phyloP scores from a whole-genome alignment of 179 eudicot species.

The Spergularia azorica region DNA sequence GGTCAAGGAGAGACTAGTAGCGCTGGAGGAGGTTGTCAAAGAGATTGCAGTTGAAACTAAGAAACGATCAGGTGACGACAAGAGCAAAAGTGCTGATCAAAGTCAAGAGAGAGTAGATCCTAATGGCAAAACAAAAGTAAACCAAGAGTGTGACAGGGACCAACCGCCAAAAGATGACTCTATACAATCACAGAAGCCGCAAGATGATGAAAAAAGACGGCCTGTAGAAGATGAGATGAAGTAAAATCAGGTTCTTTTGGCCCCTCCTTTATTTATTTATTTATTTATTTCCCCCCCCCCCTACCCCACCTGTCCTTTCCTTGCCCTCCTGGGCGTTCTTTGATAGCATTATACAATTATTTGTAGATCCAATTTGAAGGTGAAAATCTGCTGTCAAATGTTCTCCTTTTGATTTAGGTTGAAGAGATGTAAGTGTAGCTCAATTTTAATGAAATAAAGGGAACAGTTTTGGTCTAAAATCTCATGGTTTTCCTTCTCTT shows the following conservation, averaged over 20 bases:
- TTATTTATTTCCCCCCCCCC: background rate
- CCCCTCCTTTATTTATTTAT: background rate
- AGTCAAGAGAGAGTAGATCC: constrained; percentile 18
- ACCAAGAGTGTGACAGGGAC: constrained; percentile 15
- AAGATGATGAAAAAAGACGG: constrained; percentile 8
- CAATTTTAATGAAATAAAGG: background rate
- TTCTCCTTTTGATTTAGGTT: background rate
- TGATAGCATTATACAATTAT: background rate
- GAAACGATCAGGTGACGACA: constrained; percentile 34
- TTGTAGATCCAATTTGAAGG: background rate
- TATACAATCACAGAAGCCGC: constrained; percentile 24
- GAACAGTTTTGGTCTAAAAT: no score
- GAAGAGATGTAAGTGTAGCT: background rate
- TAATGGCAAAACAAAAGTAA: constrained; percentile 23
- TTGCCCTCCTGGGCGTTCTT: background rate
- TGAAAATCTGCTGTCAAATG: background rate
- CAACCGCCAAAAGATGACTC: constrained; percentile 24
- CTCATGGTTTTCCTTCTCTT: no score
- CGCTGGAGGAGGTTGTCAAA: constrained; percentile 65
- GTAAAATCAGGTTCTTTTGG: background rate
- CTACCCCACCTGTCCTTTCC: background rate
- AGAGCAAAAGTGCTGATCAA: constrained; percentile 28
- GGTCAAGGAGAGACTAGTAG: constrained; percentile 69
- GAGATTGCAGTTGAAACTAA: constrained; percentile 62
- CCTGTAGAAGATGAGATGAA: constrained; percentile 18